A percentile compares a stretch with the other conserved stretches of the same genome.
These are phyloP conservation scores for Galerina sulciceps DNA, from an alignment of 768 basidiomycete species.

Conservation along the genomic window DNA sequence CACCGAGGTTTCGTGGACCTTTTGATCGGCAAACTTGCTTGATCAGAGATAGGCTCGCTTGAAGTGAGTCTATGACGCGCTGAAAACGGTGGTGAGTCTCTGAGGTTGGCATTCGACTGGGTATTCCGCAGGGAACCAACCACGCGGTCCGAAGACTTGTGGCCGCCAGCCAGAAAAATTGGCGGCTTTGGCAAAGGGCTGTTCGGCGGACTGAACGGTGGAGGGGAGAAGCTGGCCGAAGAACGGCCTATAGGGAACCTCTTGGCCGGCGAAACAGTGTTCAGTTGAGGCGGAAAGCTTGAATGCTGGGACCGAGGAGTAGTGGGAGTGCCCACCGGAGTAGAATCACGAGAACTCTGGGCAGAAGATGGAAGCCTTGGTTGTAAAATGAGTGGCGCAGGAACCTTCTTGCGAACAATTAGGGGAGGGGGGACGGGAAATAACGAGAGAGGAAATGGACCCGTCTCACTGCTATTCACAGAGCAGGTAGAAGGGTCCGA, in stretches of 20 bases:
- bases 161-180: slow-evolving; percentile 1
- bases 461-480: slow-evolving; percentile 18
- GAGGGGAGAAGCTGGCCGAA: slow-evolving; percentile 31
- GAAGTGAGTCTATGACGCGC: slow-evolving; percentile 30
- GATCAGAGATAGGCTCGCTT: slow-evolving; percentile 30
- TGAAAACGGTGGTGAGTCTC: slow-evolving; percentile 19
- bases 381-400: slow-evolving; percentile 43
- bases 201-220: slow-evolving; percentile 38
- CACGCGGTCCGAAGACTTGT: slow-evolving; percentile 10
- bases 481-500: slow-evolving; percentile 21
- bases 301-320: slow-evolving; percentile 28
- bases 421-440: slow-evolving; percentile 46
- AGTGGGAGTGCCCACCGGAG: slow-evolving; percentile 47
- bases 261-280: slow-evolving; percentile 23
- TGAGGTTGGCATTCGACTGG: slow-evolving; percentile 22
- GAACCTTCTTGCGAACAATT: slow-evolving; percentile 37
- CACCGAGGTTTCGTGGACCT: slow-evolving; percentile 21
- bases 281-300: slow-evolving; percentile 23
- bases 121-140: slow-evolving; percentile 19
- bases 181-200: slow-evolving; percentile 40
- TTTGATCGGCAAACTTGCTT: slow-evolving; percentile 23
- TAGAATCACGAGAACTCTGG: slow-evolving; percentile 42
- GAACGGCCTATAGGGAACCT: slow-evolving; percentile 24
- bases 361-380: slow-evolving; percentile 35
- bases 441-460: slow-evolving; percentile 29